Conservation (phyloP, 345 rosid genomes). For the Lagerstroemia speciosa region DNA sequence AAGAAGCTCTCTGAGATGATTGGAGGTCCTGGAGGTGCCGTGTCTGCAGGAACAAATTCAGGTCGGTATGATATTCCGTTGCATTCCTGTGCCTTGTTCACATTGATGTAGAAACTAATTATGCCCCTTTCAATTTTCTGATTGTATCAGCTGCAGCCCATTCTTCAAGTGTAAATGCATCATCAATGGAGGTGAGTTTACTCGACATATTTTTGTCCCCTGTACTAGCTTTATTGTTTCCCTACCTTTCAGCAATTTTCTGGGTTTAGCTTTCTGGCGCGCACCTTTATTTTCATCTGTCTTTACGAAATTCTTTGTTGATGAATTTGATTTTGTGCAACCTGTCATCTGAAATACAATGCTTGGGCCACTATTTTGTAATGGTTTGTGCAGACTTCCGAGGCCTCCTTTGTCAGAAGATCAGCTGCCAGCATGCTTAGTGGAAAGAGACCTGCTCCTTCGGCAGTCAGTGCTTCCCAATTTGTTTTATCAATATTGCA, state of each 20-base stretch:
- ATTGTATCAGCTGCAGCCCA: conserved; percentile 4
- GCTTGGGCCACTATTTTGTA: neutral
- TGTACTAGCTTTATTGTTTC: neutral
- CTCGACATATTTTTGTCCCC: neutral
- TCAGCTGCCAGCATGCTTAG: conserved; percentile 99
- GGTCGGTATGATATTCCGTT: conserved; percentile 39
- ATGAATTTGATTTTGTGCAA: neutral
- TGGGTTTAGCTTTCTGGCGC: neutral
- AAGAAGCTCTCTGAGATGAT: conserved; percentile 97
- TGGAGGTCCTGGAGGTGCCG: conserved; percentile 57
- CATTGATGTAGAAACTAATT: neutral
- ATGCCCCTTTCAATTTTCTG: neutral
- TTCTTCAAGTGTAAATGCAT: conserved; percentile 12
- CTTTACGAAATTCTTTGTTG: conserved; percentile 12
- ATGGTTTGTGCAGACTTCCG: conserved; percentile 50
- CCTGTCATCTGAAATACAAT: neutral
- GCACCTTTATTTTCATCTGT: conserved; percentile 3
- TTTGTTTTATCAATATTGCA: neutral
- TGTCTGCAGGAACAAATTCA: conserved; percentile 38
- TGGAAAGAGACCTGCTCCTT: conserved; percentile 67
- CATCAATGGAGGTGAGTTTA: conserved; percentile 14
- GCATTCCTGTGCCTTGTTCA: conserved; percentile 31
- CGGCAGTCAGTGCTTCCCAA: conserved; percentile 46
- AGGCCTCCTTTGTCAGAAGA: conserved; percentile 52
- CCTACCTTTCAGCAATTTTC: neutral